A percentile compares a stretch with the other conserved stretches of the same genome.
Evolutionary conservation across 225 moss, liverwort and hornwort species (phyloP).

Genomic region (Antitrichia curtipendula): DNA sequence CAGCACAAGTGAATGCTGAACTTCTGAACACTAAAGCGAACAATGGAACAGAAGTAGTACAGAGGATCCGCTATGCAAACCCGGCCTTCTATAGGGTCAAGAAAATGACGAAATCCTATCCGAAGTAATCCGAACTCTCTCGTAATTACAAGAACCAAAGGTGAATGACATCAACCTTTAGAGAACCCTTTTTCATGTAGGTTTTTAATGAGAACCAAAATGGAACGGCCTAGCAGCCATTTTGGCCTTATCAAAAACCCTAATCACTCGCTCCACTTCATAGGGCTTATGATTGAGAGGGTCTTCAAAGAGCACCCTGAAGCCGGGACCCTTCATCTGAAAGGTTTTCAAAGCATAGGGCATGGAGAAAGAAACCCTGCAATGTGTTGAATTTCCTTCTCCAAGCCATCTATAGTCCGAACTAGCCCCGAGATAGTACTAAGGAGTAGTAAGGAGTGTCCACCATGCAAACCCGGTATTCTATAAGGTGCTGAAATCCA

Average conservation of each 20-base stretch:
- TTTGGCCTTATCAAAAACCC: neutral
- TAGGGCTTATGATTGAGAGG: neutral
- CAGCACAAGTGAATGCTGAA: neutral
- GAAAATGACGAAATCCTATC: neutral
- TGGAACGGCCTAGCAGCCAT: neutral
- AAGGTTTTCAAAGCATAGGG: neutral
- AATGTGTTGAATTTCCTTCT: neutral
- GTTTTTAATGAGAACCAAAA: neutral
- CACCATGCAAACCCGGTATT: neutral
- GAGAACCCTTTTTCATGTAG: no score
- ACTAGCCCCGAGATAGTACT: neutral
- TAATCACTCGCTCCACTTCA: neutral
- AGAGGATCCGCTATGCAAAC: neutral
- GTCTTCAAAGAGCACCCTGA: neutral
- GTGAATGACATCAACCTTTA: neutral
- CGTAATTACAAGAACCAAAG: neutral
- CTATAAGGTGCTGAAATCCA: neutral
- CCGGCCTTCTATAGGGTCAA: neutral
- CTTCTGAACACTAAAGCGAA: neutral
- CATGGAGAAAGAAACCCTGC: neutral
- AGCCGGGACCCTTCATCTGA: neutral
- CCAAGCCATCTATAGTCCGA: no score
- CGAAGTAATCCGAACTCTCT: neutral
- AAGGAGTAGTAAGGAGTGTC: neutral
- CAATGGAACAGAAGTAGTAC: neutral